phyloP scores from a whole-genome alignment of 257 asterid species.

The Solanum pimpinellifolium region DNA sequence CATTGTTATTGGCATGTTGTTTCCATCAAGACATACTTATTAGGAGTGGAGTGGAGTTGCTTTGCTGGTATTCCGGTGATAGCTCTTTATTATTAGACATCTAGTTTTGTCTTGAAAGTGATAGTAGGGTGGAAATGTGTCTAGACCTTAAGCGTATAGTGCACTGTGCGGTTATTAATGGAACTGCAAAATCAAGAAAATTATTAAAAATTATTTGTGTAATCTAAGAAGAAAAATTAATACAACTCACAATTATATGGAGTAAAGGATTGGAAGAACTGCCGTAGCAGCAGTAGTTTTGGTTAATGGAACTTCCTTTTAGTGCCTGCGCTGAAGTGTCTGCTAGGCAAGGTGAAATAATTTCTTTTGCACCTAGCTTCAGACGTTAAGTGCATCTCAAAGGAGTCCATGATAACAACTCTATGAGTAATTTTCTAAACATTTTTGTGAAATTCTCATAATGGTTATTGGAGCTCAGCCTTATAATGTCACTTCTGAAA shows the following conservation, averaged over 20 bases:
- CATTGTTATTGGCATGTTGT: neutral
- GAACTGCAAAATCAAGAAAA: neutral
- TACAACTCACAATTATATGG: neutral
- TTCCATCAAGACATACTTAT: neutral
- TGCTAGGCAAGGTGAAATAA: neutral
- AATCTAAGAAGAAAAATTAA: neutral
- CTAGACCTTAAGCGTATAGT: neutral
- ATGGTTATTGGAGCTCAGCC: neutral
- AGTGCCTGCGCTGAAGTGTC: neutral
- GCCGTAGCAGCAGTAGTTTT: neutral
- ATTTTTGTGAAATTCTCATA: neutral
- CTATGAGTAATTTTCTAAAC: neutral
- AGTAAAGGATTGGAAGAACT: neutral
- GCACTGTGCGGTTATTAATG: neutral
- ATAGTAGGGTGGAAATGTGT: neutral
- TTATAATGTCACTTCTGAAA: neutral
- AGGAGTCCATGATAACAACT: neutral
- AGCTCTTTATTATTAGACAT: neutral
- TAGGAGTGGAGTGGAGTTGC: neutral
- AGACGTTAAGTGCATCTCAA: neutral
- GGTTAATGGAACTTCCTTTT: neutral
- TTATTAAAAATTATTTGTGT: neutral
- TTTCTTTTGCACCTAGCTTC: neutral
- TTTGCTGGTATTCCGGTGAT: neutral
- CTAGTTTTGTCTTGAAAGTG: neutral